Conservation (phyloP, 2,329 filamentous ascomycete species). For the Nigrograna mackinnonii region DNA sequence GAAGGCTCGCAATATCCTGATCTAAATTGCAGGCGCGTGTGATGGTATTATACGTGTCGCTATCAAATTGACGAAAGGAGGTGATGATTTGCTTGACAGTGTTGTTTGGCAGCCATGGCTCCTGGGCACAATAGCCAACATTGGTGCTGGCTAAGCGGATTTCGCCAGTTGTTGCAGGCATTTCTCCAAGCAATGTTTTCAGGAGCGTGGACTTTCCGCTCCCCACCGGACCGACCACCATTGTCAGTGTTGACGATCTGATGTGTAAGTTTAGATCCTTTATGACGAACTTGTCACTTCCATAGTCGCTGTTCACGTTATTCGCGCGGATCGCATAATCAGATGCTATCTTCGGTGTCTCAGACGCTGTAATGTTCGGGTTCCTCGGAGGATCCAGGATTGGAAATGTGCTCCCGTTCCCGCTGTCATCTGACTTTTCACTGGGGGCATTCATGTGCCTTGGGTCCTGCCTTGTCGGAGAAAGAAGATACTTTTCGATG, state of each 20-base stretch:
- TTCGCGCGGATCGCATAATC: slow-evolving; percentile 12
- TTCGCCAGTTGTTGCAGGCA: slow-evolving; percentile 4
- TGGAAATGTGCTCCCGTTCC: no score
- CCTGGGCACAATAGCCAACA: slow-evolving; percentile 26
- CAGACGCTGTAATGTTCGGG: no score
- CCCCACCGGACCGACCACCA: slow-evolving; percentile 11
- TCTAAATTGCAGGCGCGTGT: slow-evolving; percentile 20
- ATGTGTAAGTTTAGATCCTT: slow-evolving; percentile 9
- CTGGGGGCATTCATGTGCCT: neutral
- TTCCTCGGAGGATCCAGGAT: no score
- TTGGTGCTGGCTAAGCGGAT: slow-evolving; percentile 6
- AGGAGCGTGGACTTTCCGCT: slow-evolving; percentile 39
- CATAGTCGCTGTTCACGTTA: slow-evolving; percentile 14
- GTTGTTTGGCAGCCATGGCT: slow-evolving; percentile 28
- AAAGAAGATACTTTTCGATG: neutral
- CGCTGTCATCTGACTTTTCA: neutral
- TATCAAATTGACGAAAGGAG: slow-evolving; percentile 18
- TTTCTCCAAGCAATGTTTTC: slow-evolving; percentile 15
- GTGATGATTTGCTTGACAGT: slow-evolving; percentile 30
- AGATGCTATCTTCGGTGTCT: slow-evolving; percentile 1
- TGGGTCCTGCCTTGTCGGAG: neutral
- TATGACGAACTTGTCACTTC: slow-evolving; percentile 9
- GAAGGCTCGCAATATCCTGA: slow-evolving; percentile 12
- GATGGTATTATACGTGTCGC: slow-evolving; percentile 25
- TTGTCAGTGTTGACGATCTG: slow-evolving; percentile 3